Conservation (phyloP, 2,329 filamentous ascomycete species). For the Colletotrichum tofieldiae region DNA sequence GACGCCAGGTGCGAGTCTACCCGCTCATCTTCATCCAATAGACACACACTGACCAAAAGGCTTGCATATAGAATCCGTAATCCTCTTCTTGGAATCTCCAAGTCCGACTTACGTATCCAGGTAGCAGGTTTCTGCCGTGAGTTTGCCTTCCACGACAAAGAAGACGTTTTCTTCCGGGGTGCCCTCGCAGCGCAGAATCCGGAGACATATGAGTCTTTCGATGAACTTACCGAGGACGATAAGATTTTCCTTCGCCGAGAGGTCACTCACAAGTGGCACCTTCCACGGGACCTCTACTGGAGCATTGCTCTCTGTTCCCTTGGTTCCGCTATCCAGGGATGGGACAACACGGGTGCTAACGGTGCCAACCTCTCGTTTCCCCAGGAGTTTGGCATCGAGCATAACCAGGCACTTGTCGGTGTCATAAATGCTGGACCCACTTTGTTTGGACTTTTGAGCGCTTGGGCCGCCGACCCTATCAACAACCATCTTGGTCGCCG, state of each 20-base stretch:
- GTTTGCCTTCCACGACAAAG: conserved; percentile 48
- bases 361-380: conserved; percentile 59
- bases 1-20: conserved; percentile 48
- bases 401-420: conserved; percentile 68
- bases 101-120: conserved; percentile 45
- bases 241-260: conserved; percentile 47
- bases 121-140: conserved; percentile 48
- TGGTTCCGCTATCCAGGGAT: conserved; percentile 55
- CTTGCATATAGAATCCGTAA: conserved; percentile 47
- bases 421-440: conserved; percentile 65
- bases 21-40: not conserved
- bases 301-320: conserved; percentile 51
- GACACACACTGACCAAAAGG: not conserved
- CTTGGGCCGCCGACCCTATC: conserved; percentile 56
- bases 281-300: conserved; percentile 48
- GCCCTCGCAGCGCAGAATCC: conserved; percentile 50
- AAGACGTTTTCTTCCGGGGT: conserved; percentile 49
- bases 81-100: conserved; percentile 47
- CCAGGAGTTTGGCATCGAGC: conserved; percentile 52
- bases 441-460: conserved; percentile 45
- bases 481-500: conserved; percentile 49
- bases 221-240: conserved; percentile 48
- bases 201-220: conserved; percentile 42
- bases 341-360: conserved; percentile 62
- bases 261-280: conserved; percentile 50